Evolutionary conservation across 1,284 basidiomycete species (phyloP), one percentile per base, ranked within the genome.

Genomic region (Pulveroboletus sp.): DNA sequence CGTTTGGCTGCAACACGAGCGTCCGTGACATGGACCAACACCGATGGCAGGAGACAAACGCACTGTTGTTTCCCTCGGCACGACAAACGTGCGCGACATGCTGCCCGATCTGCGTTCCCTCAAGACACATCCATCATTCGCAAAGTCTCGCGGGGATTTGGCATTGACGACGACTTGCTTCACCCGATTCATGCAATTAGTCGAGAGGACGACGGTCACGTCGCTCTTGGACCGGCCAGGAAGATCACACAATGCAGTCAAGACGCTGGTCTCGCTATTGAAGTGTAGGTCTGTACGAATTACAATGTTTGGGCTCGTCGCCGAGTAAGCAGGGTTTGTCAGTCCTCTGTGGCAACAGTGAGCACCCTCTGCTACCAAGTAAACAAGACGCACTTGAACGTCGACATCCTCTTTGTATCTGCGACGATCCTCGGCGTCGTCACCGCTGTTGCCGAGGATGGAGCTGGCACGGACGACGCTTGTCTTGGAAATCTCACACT

Each of bases 161-260:
- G 84, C 86, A 24, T 73, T 66, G 47, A 88, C 76, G 53, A 74
- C 76, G 59, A 88, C 72, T 64, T 85, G 84, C 63, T 77, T 80
- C 59, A 82, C 75, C 53, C 81, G 75, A 62, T 81, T 87, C 73
- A 79, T 78, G 39, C 75, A 66, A 62, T 82, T 83, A 56, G 78
- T 80, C 42, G 78, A 77, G 57, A 88, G 77, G 45, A 74, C 76
- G 68, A 87, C 72, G 56, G 69, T 76, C 39, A 89, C 61, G 63
- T 86, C 81, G 51, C 69, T 62, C 58, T 76, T 79, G 67, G 77
- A 79, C 62, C 86, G 73, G 28, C 86, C 87, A 11, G 86, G 87
- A 26, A 87, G 72, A 70, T 88, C 85, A 69, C 87, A 78, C 71
- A 82, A 76, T 46, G 81, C 83, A 54, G 77, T 78, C 62, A 87